Base-by-base conservation (phyloP, 2,329 filamentous ascomycete species). In the Diaporthe citriasiana region DNA sequence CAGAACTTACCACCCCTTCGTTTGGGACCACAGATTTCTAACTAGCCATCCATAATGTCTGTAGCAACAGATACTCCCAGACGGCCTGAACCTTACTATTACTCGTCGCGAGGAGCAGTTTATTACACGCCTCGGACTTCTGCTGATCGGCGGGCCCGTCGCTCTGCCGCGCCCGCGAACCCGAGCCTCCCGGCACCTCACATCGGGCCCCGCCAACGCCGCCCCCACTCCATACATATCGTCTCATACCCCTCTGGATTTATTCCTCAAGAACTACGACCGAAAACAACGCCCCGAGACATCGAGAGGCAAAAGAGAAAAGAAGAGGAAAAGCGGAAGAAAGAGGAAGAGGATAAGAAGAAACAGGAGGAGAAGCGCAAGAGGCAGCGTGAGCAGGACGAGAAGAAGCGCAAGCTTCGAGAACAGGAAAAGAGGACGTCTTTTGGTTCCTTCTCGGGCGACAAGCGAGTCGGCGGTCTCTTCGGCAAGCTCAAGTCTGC, bases 161-260 rank as follows among this genome's bases (percentile, higher is more conserved):
- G 71, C 56, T 33, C 45, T 45, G 69, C 74, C 55, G 53, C 70
- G 9, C 40, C 76, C 42, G 72, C 76, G 30, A 70, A 75, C n/a
- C 79, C 79, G 47, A 74, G 73, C 40, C 81, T 83, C 76, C 85
- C 80, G 74, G 81, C 77, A 63, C 84, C 82, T 72, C 82, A 85
- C 77, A 89, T 88, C 79, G 85, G 86, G 78, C 85, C 84, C 73
- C 86, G 88, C 77, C 85, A 82, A 74, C 85, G 87, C 76, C 84
- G 88, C 78, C 88, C 87, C 56, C 88, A 89, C 77, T 88, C 87
- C 55, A 90, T 90, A 75, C 87, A 88, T 79, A 89, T 90, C 74
- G 84, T 84, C 74, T 86, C 84, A 73, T 88, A 86, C 76, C 85
- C 81, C 56, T 73, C 85, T 75, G 80, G 86, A 38, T 85, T 83